Evolutionary conservation across 805 yeast genomes (phyloP).

Genomic region (Pichia phayaonensis): DNA sequence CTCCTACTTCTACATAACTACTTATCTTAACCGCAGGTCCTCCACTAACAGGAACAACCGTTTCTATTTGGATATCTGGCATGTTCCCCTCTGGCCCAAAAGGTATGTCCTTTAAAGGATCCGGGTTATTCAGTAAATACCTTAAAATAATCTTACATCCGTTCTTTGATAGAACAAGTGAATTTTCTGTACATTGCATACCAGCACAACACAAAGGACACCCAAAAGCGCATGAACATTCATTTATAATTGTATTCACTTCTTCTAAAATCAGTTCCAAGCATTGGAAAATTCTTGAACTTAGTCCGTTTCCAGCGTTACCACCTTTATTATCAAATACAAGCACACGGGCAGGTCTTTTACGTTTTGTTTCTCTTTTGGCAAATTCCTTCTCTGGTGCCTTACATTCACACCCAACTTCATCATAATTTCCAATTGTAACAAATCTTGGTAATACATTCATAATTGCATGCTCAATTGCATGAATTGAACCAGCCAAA

Average conservation of each 20-base stretch:
- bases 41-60: conserved; percentile 47
- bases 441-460: conserved; percentile 68
- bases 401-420: conserved; percentile 87
- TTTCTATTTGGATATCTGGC: conserved; percentile 64
- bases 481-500: conserved; percentile 91
- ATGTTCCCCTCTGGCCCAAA: conserved; percentile 73
- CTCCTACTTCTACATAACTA: conserved; percentile 46
- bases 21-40: conserved; percentile 50
- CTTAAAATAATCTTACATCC: conserved; percentile 71
- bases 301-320: conserved; percentile 67
- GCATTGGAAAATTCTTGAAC: conserved; percentile 72
- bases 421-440: conserved; percentile 59
- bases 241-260: conserved; percentile 49
- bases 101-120: conserved; percentile 42
- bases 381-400: conserved; percentile 97
- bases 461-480: conserved; percentile 87
- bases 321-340: conserved; percentile 85
- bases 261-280: conserved; percentile 57
- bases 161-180: conserved; percentile 77
- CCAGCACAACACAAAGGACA: conserved; percentile 87
- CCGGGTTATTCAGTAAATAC: conserved; percentile 45
- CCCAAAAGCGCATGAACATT: conserved; percentile 62
- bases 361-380: conserved; percentile 56
- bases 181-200: conserved; percentile 70
- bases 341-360: conserved; percentile 80